These are phyloP conservation scores for Hygrophorus pudorinus DNA, from an alignment of 768 basidiomycete genomes.

Conservation along the genomic window DNA sequence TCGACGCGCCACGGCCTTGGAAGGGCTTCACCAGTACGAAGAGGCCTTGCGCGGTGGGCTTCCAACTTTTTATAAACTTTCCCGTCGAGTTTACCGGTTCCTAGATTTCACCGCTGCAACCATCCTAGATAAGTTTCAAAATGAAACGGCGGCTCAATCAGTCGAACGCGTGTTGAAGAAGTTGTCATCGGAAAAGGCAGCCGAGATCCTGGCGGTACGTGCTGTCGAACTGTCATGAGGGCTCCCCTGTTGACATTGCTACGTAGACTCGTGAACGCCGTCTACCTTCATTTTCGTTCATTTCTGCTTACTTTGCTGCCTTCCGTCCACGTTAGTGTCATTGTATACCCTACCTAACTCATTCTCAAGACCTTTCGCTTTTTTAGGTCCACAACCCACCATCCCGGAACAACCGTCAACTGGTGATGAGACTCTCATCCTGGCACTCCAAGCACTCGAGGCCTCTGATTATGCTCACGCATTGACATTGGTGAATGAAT, in stretches of 20 bases:
- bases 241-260: background rate
- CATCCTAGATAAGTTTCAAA: conserved; percentile 88
- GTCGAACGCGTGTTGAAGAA: conserved; percentile 93
- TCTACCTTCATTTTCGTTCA: conserved; percentile 84
- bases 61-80: background rate
- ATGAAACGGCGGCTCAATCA: conserved; percentile 61
- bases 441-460: conserved; percentile 74
- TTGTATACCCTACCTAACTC: background rate
- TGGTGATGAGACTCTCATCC: conserved; percentile 76
- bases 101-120: conserved; percentile 94
- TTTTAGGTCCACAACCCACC: conserved; percentile 50
- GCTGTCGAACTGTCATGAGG: background rate
- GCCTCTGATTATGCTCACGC: conserved; percentile 82
- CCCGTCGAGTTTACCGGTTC: background rate
- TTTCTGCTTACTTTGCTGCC: conserved; percentile 92
- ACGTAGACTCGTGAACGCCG: conserved; percentile 65
- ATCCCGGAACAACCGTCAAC: conserved; percentile 67
- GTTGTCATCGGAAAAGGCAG: conserved; percentile 61
- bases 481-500: conserved; percentile 70
- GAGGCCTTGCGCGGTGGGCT: conserved; percentile 70
- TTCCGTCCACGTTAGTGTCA: conserved; percentile 73
- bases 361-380: conserved; percentile 2
- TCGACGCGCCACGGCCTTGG: conserved; percentile 78
- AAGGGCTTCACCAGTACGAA: conserved; percentile 61
- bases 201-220: conserved; percentile 60